These are phyloP conservation scores for Ogataea ramenticola DNA, from an alignment of 805 yeast species.

Conservation along the genomic window DNA sequence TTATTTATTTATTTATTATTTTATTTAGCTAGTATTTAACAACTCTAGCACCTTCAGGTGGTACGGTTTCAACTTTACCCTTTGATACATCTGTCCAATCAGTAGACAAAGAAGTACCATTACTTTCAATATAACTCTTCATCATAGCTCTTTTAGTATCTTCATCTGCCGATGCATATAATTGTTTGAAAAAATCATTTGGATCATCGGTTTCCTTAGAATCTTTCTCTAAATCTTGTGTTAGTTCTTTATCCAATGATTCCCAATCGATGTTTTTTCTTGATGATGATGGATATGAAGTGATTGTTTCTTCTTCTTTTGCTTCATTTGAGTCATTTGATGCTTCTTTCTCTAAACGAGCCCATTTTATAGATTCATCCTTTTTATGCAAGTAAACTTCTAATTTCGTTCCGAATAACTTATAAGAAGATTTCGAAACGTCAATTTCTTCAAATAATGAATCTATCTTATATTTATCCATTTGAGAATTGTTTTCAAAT, in stretches of 20 bases:
- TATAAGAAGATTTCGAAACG: slow-evolving; percentile 35
- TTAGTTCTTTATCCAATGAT: slow-evolving; percentile 4
- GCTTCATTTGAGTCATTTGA: slow-evolving; percentile 9
- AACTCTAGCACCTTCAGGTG: slow-evolving; percentile 70
- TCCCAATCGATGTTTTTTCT: slow-evolving; percentile 64
- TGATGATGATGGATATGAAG: slow-evolving; percentile 61
- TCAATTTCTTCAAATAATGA: slow-evolving; percentile 47
- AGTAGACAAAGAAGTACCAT: slow-evolving; percentile 90
- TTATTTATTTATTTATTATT: too few species aligned
- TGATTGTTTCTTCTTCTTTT: slow-evolving; percentile 10
- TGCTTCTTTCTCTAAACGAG: slow-evolving; percentile 41
- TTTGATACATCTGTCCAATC: slow-evolving; percentile 84
- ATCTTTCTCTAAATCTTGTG: slow-evolving; percentile 34
- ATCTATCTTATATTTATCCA: slow-evolving; percentile 47
- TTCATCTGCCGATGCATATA: slow-evolving; percentile 76
- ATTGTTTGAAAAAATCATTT: slow-evolving; percentile 63
- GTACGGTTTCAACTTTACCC: slow-evolving; percentile 54
- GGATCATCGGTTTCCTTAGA: slow-evolving; percentile 42
- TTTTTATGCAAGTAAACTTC: slow-evolving; percentile 58
- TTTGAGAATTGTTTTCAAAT: slow-evolving; percentile 39
- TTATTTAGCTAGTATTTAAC: too few species aligned
- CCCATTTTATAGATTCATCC: slow-evolving; percentile 41
- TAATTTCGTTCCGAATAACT: slow-evolving; percentile 63
- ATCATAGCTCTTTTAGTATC: slow-evolving; percentile 92
- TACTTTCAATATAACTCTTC: slow-evolving; percentile 90